Percentiles rank a stretch among this genome's conserved stretches.
phyloP scores from a whole-genome alignment of 768 basidiomycete genomes.

The Suillus subaureus region DNA sequence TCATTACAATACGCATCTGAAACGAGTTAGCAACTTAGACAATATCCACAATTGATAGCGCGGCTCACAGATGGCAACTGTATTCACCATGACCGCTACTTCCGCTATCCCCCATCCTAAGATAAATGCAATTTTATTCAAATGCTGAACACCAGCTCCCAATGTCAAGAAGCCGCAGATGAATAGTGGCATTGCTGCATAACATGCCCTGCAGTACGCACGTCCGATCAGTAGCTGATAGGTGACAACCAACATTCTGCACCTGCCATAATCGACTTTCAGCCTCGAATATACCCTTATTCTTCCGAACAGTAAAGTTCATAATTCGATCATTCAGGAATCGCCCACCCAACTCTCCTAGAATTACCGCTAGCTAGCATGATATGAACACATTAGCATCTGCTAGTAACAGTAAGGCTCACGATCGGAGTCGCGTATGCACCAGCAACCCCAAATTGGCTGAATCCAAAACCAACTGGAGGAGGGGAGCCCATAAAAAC shows the following conservation, averaged over 20 bases:
- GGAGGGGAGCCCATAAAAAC: constrained; percentile 52
- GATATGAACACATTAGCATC: neutral
- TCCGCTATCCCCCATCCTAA: constrained; percentile 49
- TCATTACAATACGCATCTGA: constrained; percentile 43
- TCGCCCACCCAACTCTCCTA: constrained; percentile 54
- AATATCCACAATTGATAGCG: neutral
- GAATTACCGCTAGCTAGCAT: constrained; percentile 45
- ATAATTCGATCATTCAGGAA: constrained; percentile 55
- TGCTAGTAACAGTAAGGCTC: constrained; percentile 9
- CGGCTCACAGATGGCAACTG: constrained; percentile 41
- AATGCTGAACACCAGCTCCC: constrained; percentile 39
- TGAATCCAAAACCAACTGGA: constrained; percentile 51
- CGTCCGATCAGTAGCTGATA: neutral
- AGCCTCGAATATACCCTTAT: constrained; percentile 55
- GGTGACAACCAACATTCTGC: neutral
- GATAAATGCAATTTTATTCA: constrained; percentile 33
- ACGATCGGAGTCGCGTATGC: constrained; percentile 49
- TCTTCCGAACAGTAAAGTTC: constrained; percentile 42
- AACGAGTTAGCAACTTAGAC: neutral
- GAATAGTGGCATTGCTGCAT: constrained; percentile 42
- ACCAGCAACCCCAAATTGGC: constrained; percentile 42
- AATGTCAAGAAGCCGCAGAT: constrained; percentile 45
- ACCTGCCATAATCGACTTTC: constrained; percentile 48
- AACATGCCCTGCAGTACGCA: constrained; percentile 34
- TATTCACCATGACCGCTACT: constrained; percentile 39